Evolutionary conservation across 208 protist genomes (phyloP), one percentile per base, ranked within the genome.

Genomic region (Leptomonas pyrrhocoris): DNA sequence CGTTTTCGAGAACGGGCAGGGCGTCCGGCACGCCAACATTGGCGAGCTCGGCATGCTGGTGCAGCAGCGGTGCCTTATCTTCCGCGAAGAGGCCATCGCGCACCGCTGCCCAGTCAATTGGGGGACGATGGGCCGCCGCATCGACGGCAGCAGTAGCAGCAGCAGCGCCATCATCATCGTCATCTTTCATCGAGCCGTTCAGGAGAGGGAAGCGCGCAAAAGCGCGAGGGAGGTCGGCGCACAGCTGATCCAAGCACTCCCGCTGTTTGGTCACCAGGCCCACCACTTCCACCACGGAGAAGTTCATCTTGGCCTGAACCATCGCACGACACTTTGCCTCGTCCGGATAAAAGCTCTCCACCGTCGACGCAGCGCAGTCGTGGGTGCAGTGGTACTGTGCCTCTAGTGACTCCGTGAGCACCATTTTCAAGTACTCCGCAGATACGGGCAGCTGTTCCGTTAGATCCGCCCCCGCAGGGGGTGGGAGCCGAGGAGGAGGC

Each of bases 201-300:
- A 86, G 66, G n/a, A 83, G 60, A 7, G 84, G 70, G 60, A 86
- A 64, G 12, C 49, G 13, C 25, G 66, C 62, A 34, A 69, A 77
- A 9, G 72, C 64, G 27, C 0, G 27, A 31, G n/a, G 48, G 30
- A 77, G 63, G 36, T 71, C 50, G 38, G 38, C 42, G 64, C 49
- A 57, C 11, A 79, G 51, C 11, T 25, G 40, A 25, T 74, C 42
- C 18, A 85, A 9, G 50, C 87, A 87, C 46, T 77, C 64, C 23
- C 64, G 42, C 59, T 92, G 88, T 21, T 57, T 67, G 2, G 43
- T 48, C n/a, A 75, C 75, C 15, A 94, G 67, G 12, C 86, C 77
- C 25, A 94, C 55, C 13, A 67, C 79, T 54, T 90, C 57, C 18
- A 91, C 45, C 45, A 77, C 88, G 8, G 85, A 77, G 6, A 34